Evolutionary conservation across 805 yeast genomes (phyloP), one percentile per base, ranked within the genome.

Genomic region (Candida ortonii): DNA sequence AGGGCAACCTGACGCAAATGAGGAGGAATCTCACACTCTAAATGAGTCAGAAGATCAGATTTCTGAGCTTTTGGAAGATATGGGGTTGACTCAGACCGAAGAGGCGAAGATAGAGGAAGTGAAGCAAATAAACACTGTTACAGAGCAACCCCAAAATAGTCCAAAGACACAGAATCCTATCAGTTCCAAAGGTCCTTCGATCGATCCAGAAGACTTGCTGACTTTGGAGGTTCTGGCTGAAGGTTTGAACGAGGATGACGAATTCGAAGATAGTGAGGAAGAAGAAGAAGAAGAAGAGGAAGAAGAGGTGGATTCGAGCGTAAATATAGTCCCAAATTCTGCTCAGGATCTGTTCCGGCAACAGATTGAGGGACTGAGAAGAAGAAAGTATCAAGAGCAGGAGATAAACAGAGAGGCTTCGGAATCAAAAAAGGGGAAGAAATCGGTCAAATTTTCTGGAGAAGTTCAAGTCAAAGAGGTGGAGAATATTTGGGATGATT

Each of bases 381-480:
- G 22, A 36, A 66, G 43, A 30, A 55, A 48, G 18, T 23, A 24
- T 30, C 44, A 30, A 10, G 21, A 29, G 6, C 9, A 27, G 12
- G 16, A 9, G 16, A 16, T 24, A 6, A 14, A 9, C 16, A 15
- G 13, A n/a, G 24, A 19, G 15, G 12, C 14, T 5, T 10, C 14
- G 10, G n/a, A n/a, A n/a, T 13, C 22, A 11, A 18, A 15, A 29
- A 22, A 18, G 17, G 21, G 22, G 19, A 64, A 64, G 42, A 77
- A 76, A 46, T 57, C 71, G 2, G 86, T 81, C 7, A 55, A 68
- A 12, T 81, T 80, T 58, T 66, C 78, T 0, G 65, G 66, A 1
- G 60, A 60, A 2, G 62, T 78, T 20, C 73, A 78, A 28, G 70
- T 82, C 8, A 79, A 78, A 41, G 78, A 76, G 37, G 67, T 81